Percentiles rank a stretch among this genome's conserved stretches.
Conservation (phyloP, 2,329 filamentous ascomycete genomes). For the Venturia asperata region DNA sequence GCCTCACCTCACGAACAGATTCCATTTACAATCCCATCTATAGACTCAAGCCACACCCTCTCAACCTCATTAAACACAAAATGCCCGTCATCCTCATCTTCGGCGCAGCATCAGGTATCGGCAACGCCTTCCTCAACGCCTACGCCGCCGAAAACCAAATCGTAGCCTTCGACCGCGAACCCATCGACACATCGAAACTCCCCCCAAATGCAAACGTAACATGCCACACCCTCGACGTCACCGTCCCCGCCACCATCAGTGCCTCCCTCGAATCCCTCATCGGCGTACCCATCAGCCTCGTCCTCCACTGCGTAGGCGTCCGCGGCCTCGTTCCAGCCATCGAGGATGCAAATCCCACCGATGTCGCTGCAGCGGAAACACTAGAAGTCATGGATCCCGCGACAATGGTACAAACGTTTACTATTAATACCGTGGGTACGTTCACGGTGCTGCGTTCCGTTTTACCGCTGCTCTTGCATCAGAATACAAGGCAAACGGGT, state of each 20-base stretch:
- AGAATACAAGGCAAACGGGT: neutral
- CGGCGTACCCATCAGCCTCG: constrained; percentile 29
- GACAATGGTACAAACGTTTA: constrained; percentile 35
- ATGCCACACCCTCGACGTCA: constrained; percentile 25
- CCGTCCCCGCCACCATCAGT: constrained; percentile 25
- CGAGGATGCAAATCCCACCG: constrained; percentile 24
- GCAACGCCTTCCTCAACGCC: constrained; percentile 29
- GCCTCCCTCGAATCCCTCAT: constrained; percentile 22
- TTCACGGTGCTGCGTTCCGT: constrained; percentile 36
- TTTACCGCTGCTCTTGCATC: constrained; percentile 29
- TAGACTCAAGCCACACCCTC: neutral
- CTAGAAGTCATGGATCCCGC: constrained; percentile 33
- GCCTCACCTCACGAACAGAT: no score
- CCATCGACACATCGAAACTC: constrained; percentile 17
- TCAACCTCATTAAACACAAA: neutral
- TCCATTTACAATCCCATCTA: no score
- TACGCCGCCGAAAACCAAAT: constrained; percentile 25
- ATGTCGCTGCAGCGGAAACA: constrained; percentile 38
- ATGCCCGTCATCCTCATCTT: constrained; percentile 29
- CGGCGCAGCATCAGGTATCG: constrained; percentile 35
- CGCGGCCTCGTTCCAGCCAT: constrained; percentile 36
- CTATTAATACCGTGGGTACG: constrained; percentile 38
- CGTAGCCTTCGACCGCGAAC: constrained; percentile 29
- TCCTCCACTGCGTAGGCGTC: constrained; percentile 41
- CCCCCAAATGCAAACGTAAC: constrained; percentile 12